phyloP scores from a whole-genome alignment of 2,329 filamentous ascomycete genomes.

The Penicillium nordicum region DNA sequence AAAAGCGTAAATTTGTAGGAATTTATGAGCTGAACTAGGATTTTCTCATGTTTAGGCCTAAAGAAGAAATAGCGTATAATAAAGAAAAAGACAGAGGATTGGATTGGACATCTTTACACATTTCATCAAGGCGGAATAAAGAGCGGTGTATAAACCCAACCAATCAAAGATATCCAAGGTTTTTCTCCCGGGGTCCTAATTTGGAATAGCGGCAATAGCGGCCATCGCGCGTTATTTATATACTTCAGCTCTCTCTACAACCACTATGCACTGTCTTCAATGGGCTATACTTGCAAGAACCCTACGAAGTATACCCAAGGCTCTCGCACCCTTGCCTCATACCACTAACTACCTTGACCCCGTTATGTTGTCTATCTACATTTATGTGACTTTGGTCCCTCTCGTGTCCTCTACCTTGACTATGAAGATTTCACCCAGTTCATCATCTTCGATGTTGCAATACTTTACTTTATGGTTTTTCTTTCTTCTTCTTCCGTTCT shows the following conservation, averaged over 20 bases:
- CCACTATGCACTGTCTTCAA: too few relatives aligned
- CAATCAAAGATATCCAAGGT: neutral
- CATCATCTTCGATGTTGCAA: neutral
- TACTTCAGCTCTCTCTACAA: neutral
- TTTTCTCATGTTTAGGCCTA: neutral
- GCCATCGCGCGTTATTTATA: neutral
- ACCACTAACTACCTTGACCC: too few relatives aligned
- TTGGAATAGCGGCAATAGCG: conserved; percentile 1
- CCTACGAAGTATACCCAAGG: neutral
- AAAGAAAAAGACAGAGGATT: too few relatives aligned
- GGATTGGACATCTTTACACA: neutral
- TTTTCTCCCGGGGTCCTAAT: neutral
- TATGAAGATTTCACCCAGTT: neutral
- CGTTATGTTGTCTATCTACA: too few relatives aligned
- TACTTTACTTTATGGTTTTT: neutral
- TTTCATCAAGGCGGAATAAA: neutral
- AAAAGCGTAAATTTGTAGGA: neutral
- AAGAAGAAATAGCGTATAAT: neutral
- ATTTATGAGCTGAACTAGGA: neutral
- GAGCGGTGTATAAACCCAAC: neutral
- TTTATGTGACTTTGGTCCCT: too few relatives aligned
- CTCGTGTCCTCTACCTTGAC: too few relatives aligned
- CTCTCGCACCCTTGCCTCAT: too few relatives aligned
- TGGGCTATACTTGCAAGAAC: neutral
- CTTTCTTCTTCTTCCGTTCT: neutral